These are phyloP conservation scores for Noccaea bulbosa DNA, from an alignment of 345 rosid species.

Conservation along the genomic window DNA sequence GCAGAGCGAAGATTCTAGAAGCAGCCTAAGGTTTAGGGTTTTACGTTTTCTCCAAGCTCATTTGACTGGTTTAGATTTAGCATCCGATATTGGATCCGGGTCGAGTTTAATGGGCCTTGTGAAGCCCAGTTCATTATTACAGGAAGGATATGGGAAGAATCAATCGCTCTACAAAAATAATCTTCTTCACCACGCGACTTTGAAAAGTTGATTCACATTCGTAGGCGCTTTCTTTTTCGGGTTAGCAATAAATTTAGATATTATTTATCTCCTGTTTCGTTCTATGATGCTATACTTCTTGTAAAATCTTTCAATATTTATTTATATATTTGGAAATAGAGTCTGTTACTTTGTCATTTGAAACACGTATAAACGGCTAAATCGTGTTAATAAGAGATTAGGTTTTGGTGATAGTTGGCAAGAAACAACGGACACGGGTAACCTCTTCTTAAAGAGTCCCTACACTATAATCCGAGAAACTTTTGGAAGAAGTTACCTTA, in stretches of 20 bases:
- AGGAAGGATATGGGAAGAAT: too few species aligned
- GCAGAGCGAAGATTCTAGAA: slow-evolving; percentile 28
- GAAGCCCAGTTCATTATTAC: slow-evolving; percentile 33
- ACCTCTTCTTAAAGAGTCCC: slow-evolving; percentile 3
- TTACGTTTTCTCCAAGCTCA: slow-evolving; percentile 35
- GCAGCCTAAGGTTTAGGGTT: slow-evolving; percentile 45
- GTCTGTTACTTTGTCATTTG: background rate
- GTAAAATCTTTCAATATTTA: too few species aligned
- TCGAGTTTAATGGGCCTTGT: slow-evolving; percentile 19
- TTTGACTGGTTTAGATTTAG: background rate
- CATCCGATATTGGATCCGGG: slow-evolving; percentile 27
- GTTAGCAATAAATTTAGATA: background rate
- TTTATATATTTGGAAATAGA: background rate
- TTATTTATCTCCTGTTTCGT: too few species aligned
- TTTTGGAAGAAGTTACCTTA: background rate
- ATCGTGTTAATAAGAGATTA: slow-evolving; percentile 20
- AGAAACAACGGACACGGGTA: slow-evolving; percentile 26
- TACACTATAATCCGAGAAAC: background rate
- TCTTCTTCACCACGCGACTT: slow-evolving; percentile 6
- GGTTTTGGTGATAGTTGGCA: slow-evolving; percentile 42
- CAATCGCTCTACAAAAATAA: too few species aligned
- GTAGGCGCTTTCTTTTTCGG: background rate
- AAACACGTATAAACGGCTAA: background rate
- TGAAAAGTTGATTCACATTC: background rate
- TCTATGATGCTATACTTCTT: too few species aligned